Evolutionary conservation across 768 basidiomycete genomes (phyloP).

Genomic region (Termitomyces heimii): DNA sequence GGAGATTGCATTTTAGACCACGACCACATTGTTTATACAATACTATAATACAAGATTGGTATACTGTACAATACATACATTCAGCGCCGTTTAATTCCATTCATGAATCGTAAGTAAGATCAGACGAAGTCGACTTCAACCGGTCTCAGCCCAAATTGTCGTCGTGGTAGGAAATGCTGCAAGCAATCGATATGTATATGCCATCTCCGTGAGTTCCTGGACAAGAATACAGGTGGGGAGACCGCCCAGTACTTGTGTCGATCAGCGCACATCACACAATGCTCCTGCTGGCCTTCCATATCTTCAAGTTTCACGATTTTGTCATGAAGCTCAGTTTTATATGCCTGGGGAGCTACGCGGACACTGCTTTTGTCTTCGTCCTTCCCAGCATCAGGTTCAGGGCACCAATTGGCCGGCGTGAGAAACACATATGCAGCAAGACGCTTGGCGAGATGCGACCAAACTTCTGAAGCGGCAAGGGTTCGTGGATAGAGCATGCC

Average conservation of each 20-base stretch:
- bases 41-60: background rate
- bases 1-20: background rate
- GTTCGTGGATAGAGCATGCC: constrained; percentile 12
- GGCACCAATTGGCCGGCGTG: constrained; percentile 6
- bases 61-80: background rate
- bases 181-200: constrained; percentile 12
- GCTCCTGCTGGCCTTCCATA: background rate
- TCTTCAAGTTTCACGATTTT: background rate
- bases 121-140: constrained; percentile 10
- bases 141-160: constrained; percentile 12
- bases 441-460: constrained; percentile 8
- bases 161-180: constrained; percentile 12
- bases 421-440: constrained; percentile 10
- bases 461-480: constrained; percentile 6
- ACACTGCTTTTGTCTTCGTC: background rate
- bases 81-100: background rate
- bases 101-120: background rate
- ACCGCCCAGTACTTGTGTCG: constrained; percentile 11
- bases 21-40: background rate
- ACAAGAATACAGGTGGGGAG: constrained; percentile 13
- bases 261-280: constrained; percentile 13
- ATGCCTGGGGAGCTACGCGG: background rate
- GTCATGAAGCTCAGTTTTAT: background rate
- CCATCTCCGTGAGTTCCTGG: constrained; percentile 13
- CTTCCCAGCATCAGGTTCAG: background rate